Percentiles rank a stretch among this genome's conserved stretches.
These are phyloP conservation scores for Lasiodiplodia gonubiensis DNA, from an alignment of 2,329 filamentous ascomycete genomes.

Conservation along the genomic window DNA sequence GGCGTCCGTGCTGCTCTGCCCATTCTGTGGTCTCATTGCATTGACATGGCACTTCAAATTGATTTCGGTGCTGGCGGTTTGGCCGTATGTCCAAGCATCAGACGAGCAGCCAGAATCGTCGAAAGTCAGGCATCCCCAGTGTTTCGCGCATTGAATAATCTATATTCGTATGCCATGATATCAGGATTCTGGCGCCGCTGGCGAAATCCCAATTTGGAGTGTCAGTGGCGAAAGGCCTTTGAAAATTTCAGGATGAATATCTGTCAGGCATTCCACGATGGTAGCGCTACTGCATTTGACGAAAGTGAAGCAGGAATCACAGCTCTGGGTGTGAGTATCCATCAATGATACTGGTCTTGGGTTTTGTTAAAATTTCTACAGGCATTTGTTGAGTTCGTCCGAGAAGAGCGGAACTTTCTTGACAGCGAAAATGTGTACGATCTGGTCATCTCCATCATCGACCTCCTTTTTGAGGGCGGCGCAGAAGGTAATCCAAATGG, in stretches of 20 bases:
- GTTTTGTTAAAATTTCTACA: not conserved
- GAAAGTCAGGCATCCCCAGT: not conserved
- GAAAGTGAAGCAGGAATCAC: not conserved
- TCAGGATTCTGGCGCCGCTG: no score
- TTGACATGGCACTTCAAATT: not conserved
- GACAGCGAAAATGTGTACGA: fast-evolving
- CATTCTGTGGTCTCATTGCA: not conserved
- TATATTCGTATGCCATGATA: no score
- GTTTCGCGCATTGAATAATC: not conserved
- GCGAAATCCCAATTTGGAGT: no score
- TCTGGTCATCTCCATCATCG: not conserved
- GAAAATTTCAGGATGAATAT: not conserved
- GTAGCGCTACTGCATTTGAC: not conserved
- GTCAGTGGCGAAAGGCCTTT: not conserved
- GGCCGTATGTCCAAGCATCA: not conserved
- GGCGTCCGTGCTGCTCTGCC: not conserved
- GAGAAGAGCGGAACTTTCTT: fast-evolving
- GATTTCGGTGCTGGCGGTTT: not conserved
- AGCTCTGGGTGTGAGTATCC: not conserved
- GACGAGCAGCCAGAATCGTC: not conserved
- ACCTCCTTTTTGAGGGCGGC: not conserved
- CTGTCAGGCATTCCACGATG: not conserved
- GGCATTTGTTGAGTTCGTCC: not conserved
- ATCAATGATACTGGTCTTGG: not conserved
- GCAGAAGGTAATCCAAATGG: not conserved